Evolutionary conservation across 805 yeast genomes (phyloP).

Genomic region (Sporopachydermia lactativora): DNA sequence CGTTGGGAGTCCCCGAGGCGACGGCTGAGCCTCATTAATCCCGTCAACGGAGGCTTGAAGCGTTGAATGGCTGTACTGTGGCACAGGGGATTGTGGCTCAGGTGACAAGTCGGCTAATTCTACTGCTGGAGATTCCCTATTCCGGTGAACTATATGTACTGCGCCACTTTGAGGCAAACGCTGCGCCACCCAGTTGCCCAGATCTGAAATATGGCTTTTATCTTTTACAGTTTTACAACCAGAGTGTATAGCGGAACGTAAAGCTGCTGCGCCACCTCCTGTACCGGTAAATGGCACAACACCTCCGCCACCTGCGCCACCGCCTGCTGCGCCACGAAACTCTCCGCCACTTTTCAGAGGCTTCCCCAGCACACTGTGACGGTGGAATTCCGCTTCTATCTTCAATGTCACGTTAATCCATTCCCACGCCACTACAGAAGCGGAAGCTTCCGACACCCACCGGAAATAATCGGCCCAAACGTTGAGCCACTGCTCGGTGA

Average conservation of each 20-base stretch:
- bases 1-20: neutral
- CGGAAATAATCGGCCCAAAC: slow-evolving; percentile 35
- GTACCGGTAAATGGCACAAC: neutral
- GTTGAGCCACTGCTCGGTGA: slow-evolving; percentile 25
- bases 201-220: neutral
- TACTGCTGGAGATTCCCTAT: neutral
- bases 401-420: slow-evolving; percentile 44
- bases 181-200: neutral
- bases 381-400: slow-evolving; percentile 35
- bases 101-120: neutral
- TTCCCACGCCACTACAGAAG: slow-evolving; percentile 48
- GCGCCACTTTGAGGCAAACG: neutral
- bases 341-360: slow-evolving; percentile 32
- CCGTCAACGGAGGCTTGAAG: neutral
- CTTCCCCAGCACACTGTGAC: slow-evolving; percentile 49
- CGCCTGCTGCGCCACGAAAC: neutral
- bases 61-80: neutral
- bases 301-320: neutral
- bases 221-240: too few species aligned
- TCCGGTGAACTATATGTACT: neutral
- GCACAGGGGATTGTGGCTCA: neutral
- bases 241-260: too few species aligned
- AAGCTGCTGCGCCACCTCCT: neutral
- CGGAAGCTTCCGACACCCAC: slow-evolving; percentile 33
- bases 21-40: neutral